These are phyloP conservation scores for Strobilomyces confusus DNA, from an alignment of 768 basidiomycete species.

Conservation along the genomic window DNA sequence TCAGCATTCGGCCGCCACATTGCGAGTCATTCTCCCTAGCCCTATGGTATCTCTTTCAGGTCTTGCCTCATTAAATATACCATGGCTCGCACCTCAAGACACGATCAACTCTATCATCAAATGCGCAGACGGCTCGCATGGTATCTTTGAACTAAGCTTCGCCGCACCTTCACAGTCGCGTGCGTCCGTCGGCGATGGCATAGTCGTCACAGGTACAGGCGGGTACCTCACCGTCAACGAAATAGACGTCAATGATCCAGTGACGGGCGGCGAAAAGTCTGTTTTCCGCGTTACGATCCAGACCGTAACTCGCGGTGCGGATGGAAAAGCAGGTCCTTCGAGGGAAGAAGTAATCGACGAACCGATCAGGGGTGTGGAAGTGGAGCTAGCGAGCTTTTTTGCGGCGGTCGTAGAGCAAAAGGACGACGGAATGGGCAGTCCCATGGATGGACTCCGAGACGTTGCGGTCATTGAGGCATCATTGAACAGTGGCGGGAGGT, in stretches of 20 bases:
- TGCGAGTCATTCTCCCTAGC: constrained; percentile 56
- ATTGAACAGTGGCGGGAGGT: constrained; percentile 58
- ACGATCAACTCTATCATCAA: constrained; percentile 61
- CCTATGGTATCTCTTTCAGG: constrained; percentile 54
- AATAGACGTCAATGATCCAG: constrained; percentile 22
- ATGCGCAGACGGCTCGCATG: constrained; percentile 48
- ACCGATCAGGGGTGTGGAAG: constrained; percentile 47
- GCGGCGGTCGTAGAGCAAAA: constrained; percentile 43
- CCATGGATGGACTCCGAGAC: constrained; percentile 62
- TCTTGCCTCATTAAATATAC: constrained; percentile 63
- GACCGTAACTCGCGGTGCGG: constrained; percentile 17
- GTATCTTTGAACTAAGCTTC: constrained; percentile 60
- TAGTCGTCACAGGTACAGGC: constrained; percentile 55
- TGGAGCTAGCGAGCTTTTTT: constrained; percentile 59
- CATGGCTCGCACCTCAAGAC: constrained; percentile 74
- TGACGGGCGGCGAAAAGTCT: constrained; percentile 21
- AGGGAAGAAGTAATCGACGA: constrained; percentile 47
- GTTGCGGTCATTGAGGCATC: constrained; percentile 79
- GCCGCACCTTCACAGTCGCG: constrained; percentile 48
- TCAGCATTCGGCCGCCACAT: constrained; percentile 63
- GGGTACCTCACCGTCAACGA: constrained; percentile 55
- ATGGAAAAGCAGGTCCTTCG: constrained; percentile 27
- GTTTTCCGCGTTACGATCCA: constrained; percentile 40
- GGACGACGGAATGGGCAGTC: constrained; percentile 55
- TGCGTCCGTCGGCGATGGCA: constrained; percentile 27